Evolutionary conservation across 2,329 filamentous ascomycete genomes (phyloP).

Genomic region (Ustilaginoidea virens): DNA sequence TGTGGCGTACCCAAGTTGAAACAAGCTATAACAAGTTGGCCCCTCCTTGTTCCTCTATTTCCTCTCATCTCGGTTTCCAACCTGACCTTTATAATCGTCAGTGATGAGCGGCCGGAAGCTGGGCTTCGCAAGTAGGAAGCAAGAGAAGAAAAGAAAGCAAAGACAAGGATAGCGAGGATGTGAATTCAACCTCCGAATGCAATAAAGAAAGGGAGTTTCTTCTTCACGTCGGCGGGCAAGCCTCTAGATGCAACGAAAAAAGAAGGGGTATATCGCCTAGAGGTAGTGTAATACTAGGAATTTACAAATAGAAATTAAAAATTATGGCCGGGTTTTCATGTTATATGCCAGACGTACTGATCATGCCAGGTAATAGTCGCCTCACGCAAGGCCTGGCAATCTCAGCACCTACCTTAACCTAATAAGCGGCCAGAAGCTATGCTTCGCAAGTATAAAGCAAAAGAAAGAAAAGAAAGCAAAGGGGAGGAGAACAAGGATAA

Average conservation of each 20-base stretch:
- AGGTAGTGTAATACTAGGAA: slow-evolving; percentile 1
- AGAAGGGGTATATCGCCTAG: background rate
- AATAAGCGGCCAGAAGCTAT: background rate
- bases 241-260: slow-evolving; percentile 2
- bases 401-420: slow-evolving; percentile 1
- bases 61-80: no score
- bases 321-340: slow-evolving; percentile 1
- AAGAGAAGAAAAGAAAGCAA: no score
- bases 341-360: slow-evolving; percentile 1
- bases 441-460: background rate
- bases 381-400: slow-evolving; percentile 2
- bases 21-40: no score
- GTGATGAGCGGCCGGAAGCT: no score
- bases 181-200: no score
- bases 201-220: background rate
- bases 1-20: no score
- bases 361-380: slow-evolving; percentile 2
- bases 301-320: background rate
- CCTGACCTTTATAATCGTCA: no score
- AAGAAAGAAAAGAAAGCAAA: slow-evolving; percentile 1
- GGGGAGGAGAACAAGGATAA: background rate
- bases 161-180: no score
- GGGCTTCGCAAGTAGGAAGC: no score
- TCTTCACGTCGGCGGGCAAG: slow-evolving; percentile 1
- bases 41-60: no score